Percentiles rank a stretch among this genome's conserved stretches.
Conservation (phyloP, 2,329 filamentous ascomycete species). For the Botryotinia narcissicola region DNA sequence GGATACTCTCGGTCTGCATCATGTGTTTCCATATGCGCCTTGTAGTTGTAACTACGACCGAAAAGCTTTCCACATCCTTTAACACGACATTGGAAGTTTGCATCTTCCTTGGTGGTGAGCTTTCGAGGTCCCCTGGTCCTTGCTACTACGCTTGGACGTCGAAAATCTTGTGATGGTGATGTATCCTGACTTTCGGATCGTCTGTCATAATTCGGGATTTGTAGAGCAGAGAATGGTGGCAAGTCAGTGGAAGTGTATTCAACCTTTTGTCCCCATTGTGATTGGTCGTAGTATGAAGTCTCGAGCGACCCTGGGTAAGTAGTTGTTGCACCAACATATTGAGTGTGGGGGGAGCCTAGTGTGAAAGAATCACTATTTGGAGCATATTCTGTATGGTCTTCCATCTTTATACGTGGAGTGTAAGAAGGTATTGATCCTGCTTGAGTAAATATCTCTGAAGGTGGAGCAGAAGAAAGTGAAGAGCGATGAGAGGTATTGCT, state of each 20-base stretch:
- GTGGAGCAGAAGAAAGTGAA: slow-evolving; percentile 38
- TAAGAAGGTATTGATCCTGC: slow-evolving; percentile 35
- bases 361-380: slow-evolving; percentile 30
- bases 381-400: slow-evolving; percentile 35
- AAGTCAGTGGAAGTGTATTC: slow-evolving; percentile 34
- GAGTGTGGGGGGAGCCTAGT: slow-evolving; percentile 33
- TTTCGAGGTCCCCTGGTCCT: slow-evolving; percentile 44
- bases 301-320: slow-evolving; percentile 36
- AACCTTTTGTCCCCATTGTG: slow-evolving; percentile 31
- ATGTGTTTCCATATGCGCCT: slow-evolving; percentile 82
- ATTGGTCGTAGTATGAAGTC: slow-evolving; percentile 33
- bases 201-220: slow-evolving; percentile 33
- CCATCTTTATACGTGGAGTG: slow-evolving; percentile 38
- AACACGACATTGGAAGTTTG: slow-evolving; percentile 66
- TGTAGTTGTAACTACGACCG: slow-evolving; percentile 81
- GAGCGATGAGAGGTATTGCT: slow-evolving; percentile 37
- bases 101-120: slow-evolving; percentile 64
- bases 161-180: slow-evolving; percentile 24
- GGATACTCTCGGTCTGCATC: slow-evolving; percentile 70
- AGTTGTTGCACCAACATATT: slow-evolving; percentile 29
- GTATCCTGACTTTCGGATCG: slow-evolving; percentile 33
- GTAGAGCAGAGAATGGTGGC: slow-evolving; percentile 33
- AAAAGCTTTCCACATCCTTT: slow-evolving; percentile 75
- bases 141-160: slow-evolving; percentile 29
- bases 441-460: slow-evolving; percentile 37